Evolutionary conservation across 495 filamentous ascomycete species (phyloP).

Genomic region (Hypoxylon rickii): DNA sequence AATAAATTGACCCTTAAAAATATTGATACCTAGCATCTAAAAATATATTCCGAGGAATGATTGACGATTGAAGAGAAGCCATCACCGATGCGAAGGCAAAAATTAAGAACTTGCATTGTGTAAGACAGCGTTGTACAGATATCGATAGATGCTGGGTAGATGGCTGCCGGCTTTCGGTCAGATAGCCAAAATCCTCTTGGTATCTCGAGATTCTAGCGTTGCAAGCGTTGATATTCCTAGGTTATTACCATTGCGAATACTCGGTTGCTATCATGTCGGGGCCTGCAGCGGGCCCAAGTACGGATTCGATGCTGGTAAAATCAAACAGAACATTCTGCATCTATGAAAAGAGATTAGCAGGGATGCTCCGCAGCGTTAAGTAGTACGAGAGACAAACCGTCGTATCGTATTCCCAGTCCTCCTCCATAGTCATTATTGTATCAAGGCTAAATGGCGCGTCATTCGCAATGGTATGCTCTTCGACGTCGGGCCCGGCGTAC

Average conservation of each 20-base stretch:
- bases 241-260: slow-evolving; percentile 23
- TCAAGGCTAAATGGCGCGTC: slow-evolving; percentile 17
- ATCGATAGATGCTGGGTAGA: no score
- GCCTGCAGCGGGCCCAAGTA: slow-evolving; percentile 5
- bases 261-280: slow-evolving; percentile 11
- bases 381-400: slow-evolving; percentile 1
- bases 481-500: slow-evolving; percentile 1
- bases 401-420: slow-evolving; percentile 23
- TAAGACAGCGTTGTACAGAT: no score
- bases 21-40: no score
- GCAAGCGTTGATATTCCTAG: neutral
- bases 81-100: no score
- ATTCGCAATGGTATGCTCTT: neutral
- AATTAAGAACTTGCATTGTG: no score
- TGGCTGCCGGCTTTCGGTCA: no score
- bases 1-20: no score
- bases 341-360: slow-evolving; percentile 8
- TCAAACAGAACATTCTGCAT: slow-evolving; percentile 28
- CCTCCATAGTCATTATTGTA: slow-evolving; percentile 22
- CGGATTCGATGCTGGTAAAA: slow-evolving; percentile 19
- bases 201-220: no score
- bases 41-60: no score
- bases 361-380: neutral
- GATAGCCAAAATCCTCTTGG: no score
- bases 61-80: no score